Evolutionary conservation across 129 eudicot genomes (phyloP), one percentile per base, ranked within the genome.

Genomic region (Saussurea involucrata): DNA sequence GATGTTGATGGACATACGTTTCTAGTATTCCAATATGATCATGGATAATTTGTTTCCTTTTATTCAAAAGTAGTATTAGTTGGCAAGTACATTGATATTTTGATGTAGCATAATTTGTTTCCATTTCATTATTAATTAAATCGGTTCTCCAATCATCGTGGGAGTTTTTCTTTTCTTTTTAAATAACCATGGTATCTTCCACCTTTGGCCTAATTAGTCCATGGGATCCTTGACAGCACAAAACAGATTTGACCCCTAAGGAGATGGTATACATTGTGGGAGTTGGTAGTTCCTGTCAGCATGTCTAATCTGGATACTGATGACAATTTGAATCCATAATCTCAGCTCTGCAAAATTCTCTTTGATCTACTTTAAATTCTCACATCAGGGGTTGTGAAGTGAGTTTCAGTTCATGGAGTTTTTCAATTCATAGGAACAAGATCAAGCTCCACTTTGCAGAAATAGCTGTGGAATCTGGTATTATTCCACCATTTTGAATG

Each of bases 31-130:
- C n/a, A n/a, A n/a, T n/a, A n/a, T n/a, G n/a, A n/a, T n/a, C n/a
- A n/a, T n/a, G 63, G 49, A 44, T 66, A 28, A n/a, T 44, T 40
- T 27, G 66, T 65, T 76, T 44, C 80, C 73, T 65, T 66, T 21
- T 76, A 66, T 44, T 65, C 65, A n/a, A 0, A 40, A 73, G 49
- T 29, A 55, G 12, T 28, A 42, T 70, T 53, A 15, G 11, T 72
- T 18, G 22, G 22, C n/a, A 53, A 53, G 17, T 18, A 17, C 61
- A 53, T 53, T 53, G 60, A 53, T 53, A 53, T 17, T n/a, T n/a
- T n/a, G n/a, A n/a, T 53, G 60, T n/a, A 17, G 60, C 22, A 53
- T 53, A 6, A 18, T 6, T 31, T 31, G 34, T 67, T 67, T 67
- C 46, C 24, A 31, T 20, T 18, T 68, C 13, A 58, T 58, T 58